A percentile compares a stretch with the other conserved stretches of the same genome.
phyloP scores from a whole-genome alignment of 495 filamentous ascomycete species.

The Xylaria flabelliformis region DNA sequence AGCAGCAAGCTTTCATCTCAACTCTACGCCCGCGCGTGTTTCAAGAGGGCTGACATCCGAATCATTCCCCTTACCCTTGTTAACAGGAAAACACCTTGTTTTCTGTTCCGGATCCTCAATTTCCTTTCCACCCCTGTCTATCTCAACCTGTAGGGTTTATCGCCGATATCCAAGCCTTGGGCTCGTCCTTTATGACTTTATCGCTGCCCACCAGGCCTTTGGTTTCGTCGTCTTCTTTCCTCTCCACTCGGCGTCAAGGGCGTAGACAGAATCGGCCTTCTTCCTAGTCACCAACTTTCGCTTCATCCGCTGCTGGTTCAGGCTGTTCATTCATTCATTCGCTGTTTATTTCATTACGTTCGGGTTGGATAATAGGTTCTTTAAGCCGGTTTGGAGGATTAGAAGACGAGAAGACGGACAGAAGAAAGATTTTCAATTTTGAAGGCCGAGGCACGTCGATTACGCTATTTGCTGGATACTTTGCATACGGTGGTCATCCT shows the following conservation, averaged over 20 bases:
- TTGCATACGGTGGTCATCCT: slow-evolving; percentile 29
- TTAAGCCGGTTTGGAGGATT: slow-evolving; percentile 18
- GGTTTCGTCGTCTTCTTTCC: slow-evolving; percentile 36
- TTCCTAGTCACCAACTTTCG: slow-evolving; percentile 51
- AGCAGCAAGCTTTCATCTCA: slow-evolving; percentile 35
- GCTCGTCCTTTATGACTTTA: slow-evolving; percentile 52
- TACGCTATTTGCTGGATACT: slow-evolving; percentile 32
- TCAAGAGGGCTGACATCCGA: slow-evolving; percentile 46
- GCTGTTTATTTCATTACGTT: slow-evolving; percentile 39
- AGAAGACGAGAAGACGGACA: slow-evolving; percentile 25
- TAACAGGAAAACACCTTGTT: slow-evolving; percentile 27
- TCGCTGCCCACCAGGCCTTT: slow-evolving; percentile 44
- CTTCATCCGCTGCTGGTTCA: slow-evolving; percentile 64
- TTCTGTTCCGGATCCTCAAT: slow-evolving; percentile 24
- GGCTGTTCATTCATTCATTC: slow-evolving; percentile 57
- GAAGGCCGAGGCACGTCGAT: slow-evolving; percentile 27
- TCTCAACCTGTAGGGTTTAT: slow-evolving; percentile 31
- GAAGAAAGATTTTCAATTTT: slow-evolving; percentile 14
- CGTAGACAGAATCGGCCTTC: slow-evolving; percentile 42
- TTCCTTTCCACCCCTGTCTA: slow-evolving; percentile 30
- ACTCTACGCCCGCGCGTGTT: slow-evolving; percentile 44
- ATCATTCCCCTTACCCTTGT: slow-evolving; percentile 31
- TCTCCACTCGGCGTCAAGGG: slow-evolving; percentile 42
- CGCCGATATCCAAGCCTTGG: slow-evolving; percentile 31
- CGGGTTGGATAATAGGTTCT: slow-evolving; percentile 21